Evolutionary conservation across 2,329 filamentous ascomycete species (phyloP).

Genomic region (Colletotrichum orchidophilum): DNA sequence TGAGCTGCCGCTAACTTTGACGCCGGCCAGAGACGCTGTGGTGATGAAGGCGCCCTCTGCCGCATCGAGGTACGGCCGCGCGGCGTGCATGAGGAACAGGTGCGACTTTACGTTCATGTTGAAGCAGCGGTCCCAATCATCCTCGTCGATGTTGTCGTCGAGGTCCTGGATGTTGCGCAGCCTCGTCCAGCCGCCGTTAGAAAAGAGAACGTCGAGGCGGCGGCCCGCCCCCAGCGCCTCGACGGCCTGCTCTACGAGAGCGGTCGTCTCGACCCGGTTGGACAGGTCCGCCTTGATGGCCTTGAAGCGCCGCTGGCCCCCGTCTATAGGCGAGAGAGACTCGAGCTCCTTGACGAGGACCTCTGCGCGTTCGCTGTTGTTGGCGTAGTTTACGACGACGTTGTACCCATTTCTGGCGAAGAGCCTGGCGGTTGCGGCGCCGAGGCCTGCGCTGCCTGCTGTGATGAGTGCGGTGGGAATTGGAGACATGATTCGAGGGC

Average conservation of each 20-base stretch:
- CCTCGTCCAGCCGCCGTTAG: conserved; percentile 72
- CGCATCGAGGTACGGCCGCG: conserved; percentile 54
- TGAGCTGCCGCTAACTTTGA: conserved; percentile 70
- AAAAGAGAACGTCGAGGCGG: conserved; percentile 79
- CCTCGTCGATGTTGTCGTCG: conserved; percentile 57
- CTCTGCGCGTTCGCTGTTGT: conserved; percentile 62
- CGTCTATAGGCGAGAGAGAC: conserved; percentile 43
- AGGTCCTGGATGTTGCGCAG: conserved; percentile 56
- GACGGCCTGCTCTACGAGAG: conserved; percentile 67
- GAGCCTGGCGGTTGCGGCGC: conserved; percentile 66
- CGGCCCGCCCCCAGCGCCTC: conserved; percentile 63
- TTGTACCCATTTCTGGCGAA: conserved; percentile 71
- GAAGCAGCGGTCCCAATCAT: conserved; percentile 58
- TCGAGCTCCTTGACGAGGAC: conserved; percentile 61
- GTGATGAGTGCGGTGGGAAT: conserved; percentile 45
- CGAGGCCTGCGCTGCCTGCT: conserved; percentile 62
- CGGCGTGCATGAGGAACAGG: conserved; percentile 57
- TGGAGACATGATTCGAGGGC: background rate
- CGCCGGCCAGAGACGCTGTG: conserved; percentile 71
- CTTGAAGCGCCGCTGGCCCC: conserved; percentile 47
- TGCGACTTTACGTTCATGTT: conserved; percentile 62
- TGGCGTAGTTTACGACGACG: conserved; percentile 74
- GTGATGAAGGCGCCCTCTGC: conserved; percentile 67
- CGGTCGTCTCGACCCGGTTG: conserved; percentile 64
- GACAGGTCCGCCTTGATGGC: conserved; percentile 75